Percentiles rank a stretch among this genome's conserved stretches.
Conservation (phyloP, 2,329 filamentous ascomycete genomes). For the Myriosclerotinia curreyana region DNA sequence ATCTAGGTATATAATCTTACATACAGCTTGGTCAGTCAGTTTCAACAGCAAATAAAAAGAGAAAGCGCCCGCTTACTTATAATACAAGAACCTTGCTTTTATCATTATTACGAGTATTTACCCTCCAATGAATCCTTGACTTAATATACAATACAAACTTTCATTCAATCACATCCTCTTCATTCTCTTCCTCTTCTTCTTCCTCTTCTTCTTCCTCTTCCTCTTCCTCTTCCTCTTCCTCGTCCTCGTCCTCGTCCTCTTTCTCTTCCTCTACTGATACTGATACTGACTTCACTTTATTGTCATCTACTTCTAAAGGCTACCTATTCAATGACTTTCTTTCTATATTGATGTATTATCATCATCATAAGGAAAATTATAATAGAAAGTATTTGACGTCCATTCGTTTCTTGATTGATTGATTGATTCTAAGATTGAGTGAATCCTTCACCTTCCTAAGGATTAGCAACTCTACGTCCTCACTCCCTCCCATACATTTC, state of each 20-base stretch:
- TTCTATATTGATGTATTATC: conserved; percentile 5
- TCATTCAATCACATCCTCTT: no score
- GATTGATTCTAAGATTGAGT: conserved; percentile 8
- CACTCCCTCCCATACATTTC: neutral
- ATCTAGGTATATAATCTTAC: neutral
- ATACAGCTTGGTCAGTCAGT: no score
- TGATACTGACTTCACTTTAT: neutral
- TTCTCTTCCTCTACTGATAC: neutral
- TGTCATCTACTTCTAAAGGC: conserved; percentile 13
- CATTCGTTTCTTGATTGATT: conserved; percentile 25
- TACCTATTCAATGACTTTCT: conserved; percentile 4
- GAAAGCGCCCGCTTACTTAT: no score
- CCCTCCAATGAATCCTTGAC: no score
- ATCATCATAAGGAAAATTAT: neutral
- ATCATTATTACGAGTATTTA: no score
- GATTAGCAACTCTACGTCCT: neutral
- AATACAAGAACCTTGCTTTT: neutral
- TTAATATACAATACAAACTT: no score
- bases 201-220: no score
- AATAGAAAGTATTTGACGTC: conserved; percentile 25
- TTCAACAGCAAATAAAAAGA: no score
- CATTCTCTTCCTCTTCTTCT: no score
- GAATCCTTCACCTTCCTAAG: neutral
- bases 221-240: conserved; percentile 1
- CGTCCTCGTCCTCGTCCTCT: neutral